Percentiles rank a stretch among this genome's conserved stretches.
Evolutionary conservation across 257 asterid species (phyloP).

Genomic region (Voacanga thouarsii): DNA sequence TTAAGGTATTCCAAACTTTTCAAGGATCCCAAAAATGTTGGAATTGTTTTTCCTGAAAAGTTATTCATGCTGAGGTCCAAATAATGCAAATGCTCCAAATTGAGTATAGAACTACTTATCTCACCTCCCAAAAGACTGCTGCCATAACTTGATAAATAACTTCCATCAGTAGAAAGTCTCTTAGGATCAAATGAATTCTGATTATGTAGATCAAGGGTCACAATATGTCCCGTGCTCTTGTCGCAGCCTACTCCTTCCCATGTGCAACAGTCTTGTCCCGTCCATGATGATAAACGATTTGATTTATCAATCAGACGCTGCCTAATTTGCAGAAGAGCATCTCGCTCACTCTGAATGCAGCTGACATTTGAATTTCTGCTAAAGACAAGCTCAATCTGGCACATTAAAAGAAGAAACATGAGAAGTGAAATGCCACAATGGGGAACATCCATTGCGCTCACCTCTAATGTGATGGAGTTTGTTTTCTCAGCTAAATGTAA

Average conservation of each 20-base stretch:
- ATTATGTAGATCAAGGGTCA: conserved; percentile 18
- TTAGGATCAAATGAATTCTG: background rate
- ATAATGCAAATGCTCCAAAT: conserved; percentile 17
- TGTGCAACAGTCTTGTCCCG: conserved; percentile 13
- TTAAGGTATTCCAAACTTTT: background rate
- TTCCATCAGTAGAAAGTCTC: too few species aligned
- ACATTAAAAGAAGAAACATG: too few species aligned
- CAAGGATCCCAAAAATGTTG: conserved; percentile 19
- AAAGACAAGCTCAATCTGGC: too few species aligned
- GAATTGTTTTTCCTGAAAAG: conserved; percentile 5
- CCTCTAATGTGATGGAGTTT: too few species aligned
- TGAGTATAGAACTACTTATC: conserved; percentile 16
- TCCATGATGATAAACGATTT: conserved; percentile 19
- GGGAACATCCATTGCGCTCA: too few species aligned
- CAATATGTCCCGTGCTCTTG: conserved; percentile 11
- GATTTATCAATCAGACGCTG: conserved; percentile 11
- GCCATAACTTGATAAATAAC: too few species aligned
- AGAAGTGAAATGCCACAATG: too few species aligned
- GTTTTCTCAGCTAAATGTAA: too few species aligned
- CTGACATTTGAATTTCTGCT: background rate
- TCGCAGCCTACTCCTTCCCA: conserved; percentile 17
- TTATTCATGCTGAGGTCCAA: conserved; percentile 26
- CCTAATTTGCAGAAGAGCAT: conserved; percentile 13
- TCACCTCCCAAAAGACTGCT: conserved; percentile 19
- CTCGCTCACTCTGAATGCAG: conserved; percentile 9